Conservation (phyloP, 768 basidiomycete genomes). For the Boletus subcaerulescens region DNA sequence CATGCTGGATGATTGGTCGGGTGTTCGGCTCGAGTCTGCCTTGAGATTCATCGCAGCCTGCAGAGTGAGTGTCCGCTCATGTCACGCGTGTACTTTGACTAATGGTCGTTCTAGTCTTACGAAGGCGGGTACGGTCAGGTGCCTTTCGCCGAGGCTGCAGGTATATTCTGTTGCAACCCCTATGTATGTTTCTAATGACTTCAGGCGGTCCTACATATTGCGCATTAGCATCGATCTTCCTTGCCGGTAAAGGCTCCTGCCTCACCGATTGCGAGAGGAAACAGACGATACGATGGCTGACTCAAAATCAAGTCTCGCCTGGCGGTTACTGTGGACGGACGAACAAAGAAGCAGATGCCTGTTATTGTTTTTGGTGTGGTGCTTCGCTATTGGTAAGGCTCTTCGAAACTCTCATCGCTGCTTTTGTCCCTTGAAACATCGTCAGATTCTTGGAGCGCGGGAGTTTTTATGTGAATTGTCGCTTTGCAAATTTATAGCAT, state of each 20-base stretch:
- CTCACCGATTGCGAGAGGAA: slow-evolving; percentile 40
- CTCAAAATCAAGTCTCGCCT: slow-evolving; percentile 56
- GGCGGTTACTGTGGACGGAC: slow-evolving; percentile 91
- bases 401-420: not conserved
- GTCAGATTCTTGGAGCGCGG: slow-evolving; percentile 65
- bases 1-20: slow-evolving; percentile 79
- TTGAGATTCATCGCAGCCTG: slow-evolving; percentile 66
- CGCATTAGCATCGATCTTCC: slow-evolving; percentile 70
- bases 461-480: slow-evolving; percentile 54
- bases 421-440: not conserved
- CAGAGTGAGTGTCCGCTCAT: slow-evolving; percentile 44
- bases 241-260: slow-evolving; percentile 35
- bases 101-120: slow-evolving; percentile 57
- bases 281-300: slow-evolving; percentile 71
- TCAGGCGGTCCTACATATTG: slow-evolving; percentile 94
- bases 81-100: not conserved
- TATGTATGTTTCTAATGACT: not conserved
- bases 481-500: slow-evolving; percentile 61
- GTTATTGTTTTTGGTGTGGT: slow-evolving; percentile 96
- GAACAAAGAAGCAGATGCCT: slow-evolving; percentile 85
- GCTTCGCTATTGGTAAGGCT: slow-evolving; percentile 67
- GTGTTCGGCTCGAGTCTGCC: slow-evolving; percentile 59
- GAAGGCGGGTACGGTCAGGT: slow-evolving; percentile 92
- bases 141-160: slow-evolving; percentile 81
- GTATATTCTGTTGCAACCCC: slow-evolving; percentile 37